Conservation (phyloP, 2,329 filamentous ascomycete species). For the Hypoxylon sp. region DNA sequence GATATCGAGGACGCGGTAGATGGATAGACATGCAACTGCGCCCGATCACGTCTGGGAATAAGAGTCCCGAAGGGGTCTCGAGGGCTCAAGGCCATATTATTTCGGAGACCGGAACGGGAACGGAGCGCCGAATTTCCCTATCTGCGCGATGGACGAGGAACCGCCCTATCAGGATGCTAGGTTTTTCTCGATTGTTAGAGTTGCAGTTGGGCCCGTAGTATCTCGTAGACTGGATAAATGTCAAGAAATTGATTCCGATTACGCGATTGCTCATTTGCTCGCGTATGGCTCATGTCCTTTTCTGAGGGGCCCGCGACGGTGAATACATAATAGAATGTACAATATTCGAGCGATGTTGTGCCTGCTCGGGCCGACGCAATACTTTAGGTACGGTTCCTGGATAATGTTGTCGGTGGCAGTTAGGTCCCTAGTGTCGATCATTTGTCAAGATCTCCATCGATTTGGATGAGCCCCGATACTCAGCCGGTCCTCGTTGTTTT, state of each 20-base stretch:
- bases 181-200: conserved; percentile 12
- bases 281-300: not conserved
- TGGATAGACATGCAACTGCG: conserved; percentile 1
- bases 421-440: conserved; percentile 3
- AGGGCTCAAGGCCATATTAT: conserved; percentile 11
- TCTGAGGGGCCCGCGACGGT: not conserved
- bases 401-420: not conserved
- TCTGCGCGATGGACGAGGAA: not conserved
- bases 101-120: conserved; percentile 32
- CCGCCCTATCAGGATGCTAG: conserved; percentile 26
- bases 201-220: conserved; percentile 12
- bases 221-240: conserved; percentile 18
- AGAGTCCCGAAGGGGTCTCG: conserved; percentile 8
- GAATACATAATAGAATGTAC: not conserved
- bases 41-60: conserved; percentile 12
- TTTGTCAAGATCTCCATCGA: conserved; percentile 3
- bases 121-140: conserved; percentile 32
- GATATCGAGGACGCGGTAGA: conserved; percentile 14
- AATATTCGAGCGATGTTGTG: not conserved
- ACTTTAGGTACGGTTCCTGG: conserved; percentile 17
- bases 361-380: conserved; percentile 33
- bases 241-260: conserved; percentile 20
- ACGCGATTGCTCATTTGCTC: conserved; percentile 13
- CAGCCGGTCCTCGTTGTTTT: no score
- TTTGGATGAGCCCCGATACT: no score